Evolutionary conservation across 768 basidiomycete species (phyloP).

Genomic region (Leccinum fibrillosum): DNA sequence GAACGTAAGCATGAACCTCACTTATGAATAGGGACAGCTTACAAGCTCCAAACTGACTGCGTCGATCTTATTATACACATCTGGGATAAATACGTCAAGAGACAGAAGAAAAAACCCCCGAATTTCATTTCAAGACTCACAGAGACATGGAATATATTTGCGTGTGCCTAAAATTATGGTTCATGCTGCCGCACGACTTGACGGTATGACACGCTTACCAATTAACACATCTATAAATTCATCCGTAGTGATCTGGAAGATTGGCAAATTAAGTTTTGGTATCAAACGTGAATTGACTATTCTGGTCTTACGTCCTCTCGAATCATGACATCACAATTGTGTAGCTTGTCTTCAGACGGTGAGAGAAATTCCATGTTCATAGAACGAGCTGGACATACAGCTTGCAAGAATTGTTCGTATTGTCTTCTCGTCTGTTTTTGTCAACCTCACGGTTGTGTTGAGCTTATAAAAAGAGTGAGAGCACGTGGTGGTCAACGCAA

Average conservation of each 20-base stretch:
- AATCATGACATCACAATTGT: slow-evolving; percentile 98
- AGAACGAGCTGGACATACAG: slow-evolving; percentile 45
- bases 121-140: slow-evolving; percentile 38
- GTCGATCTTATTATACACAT: slow-evolving; percentile 97
- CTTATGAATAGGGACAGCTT: background rate
- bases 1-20: background rate
- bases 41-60: slow-evolving; percentile 74
- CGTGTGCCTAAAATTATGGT: slow-evolving; percentile 60
- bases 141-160: slow-evolving; percentile 94
- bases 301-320: slow-evolving; percentile 76
- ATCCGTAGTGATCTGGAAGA: slow-evolving; percentile 79
- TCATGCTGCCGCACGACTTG: background rate
- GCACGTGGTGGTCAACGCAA: background rate
- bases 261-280: background rate
- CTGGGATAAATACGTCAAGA: slow-evolving; percentile 34
- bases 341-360: slow-evolving; percentile 64
- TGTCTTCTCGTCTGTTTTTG: slow-evolving; percentile 92
- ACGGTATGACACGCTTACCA: slow-evolving; percentile 41
- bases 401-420: slow-evolving; percentile 89
- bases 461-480: slow-evolving; percentile 40
- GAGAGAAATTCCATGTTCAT: slow-evolving; percentile 3
- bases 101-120: background rate
- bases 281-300: slow-evolving; percentile 2
- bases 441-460: slow-evolving; percentile 90
- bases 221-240: slow-evolving; percentile 99